phyloP scores from a whole-genome alignment of 768 basidiomycete species.

The Mycena olivaceomarginata region DNA sequence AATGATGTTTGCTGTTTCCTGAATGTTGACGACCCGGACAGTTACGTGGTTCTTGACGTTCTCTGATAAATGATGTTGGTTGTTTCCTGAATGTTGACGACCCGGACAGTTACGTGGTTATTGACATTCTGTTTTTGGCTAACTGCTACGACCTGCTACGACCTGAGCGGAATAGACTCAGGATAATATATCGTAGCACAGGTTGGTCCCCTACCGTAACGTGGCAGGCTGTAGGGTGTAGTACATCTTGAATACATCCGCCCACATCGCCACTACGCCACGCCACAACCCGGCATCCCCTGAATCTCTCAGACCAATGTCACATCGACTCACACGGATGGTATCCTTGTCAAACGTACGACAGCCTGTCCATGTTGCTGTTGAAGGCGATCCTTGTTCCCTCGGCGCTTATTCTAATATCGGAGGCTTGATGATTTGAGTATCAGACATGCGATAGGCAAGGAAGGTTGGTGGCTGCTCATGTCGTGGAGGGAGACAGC shows the following conservation, averaged over 20 bases:
- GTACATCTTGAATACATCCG: constrained; percentile 14
- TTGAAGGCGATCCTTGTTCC: neutral
- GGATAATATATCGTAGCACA: constrained; percentile 7
- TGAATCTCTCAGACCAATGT: constrained; percentile 11
- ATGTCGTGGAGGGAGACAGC: constrained; percentile 2
- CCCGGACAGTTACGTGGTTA: constrained; percentile 17
- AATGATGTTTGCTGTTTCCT: constrained; percentile 9
- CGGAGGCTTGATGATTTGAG: constrained; percentile 1
- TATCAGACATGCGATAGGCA: constrained; percentile 13
- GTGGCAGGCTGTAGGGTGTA: constrained; percentile 14
- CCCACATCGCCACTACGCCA: constrained; percentile 9
- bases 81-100: constrained; percentile 15
- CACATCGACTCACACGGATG: constrained; percentile 15
- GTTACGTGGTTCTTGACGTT: no score
- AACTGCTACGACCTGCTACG: constrained; percentile 20
- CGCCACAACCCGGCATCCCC: constrained; percentile 5
- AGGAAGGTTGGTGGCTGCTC: constrained; percentile 10
- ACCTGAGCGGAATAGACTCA: constrained; percentile 17
- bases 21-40: constrained; percentile 7
- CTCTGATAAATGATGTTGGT: constrained; percentile 10
- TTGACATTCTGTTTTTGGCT: constrained; percentile 15
- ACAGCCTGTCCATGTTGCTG: neutral
- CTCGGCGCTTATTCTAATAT: constrained; percentile 9
- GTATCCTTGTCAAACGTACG: constrained; percentile 17
- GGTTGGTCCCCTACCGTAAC: constrained; percentile 12